Conservation (phyloP, 1,284 basidiomycete genomes). For the Xerocomus nothofagi region DNA sequence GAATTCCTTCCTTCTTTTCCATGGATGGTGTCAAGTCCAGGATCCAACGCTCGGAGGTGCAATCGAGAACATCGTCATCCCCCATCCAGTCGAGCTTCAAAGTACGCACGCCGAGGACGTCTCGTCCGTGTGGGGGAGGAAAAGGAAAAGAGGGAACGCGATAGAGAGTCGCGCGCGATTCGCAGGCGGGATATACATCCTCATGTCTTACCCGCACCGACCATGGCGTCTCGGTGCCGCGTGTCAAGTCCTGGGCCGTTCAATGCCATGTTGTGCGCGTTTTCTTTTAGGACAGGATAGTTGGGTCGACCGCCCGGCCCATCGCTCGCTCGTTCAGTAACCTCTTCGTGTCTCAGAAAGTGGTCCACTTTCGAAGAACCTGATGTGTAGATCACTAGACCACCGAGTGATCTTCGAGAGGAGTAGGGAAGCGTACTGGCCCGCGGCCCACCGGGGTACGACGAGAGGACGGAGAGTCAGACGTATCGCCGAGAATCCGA, state of each 20-base stretch:
- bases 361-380: background rate
- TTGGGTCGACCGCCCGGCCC: background rate
- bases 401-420: background rate
- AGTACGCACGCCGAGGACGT: background rate
- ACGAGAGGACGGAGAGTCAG: constrained; percentile 2
- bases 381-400: background rate
- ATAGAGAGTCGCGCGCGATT: constrained; percentile 18
- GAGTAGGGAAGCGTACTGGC: background rate
- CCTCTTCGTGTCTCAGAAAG: background rate
- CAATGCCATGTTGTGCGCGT: background rate
- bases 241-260: background rate
- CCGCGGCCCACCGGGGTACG: background rate
- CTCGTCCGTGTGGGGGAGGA: background rate
- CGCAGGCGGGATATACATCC: constrained; percentile 3
- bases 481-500: constrained; percentile 12
- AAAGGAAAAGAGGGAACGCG: background rate
- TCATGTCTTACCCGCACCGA: background rate
- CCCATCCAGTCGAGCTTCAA: background rate
- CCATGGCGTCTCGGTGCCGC: background rate
- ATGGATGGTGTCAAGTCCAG: background rate
- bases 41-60: constrained; percentile 2
- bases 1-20: constrained; percentile 9
- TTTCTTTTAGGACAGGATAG: background rate
- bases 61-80: background rate
- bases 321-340: background rate